Conservation (phyloP, 1,284 basidiomycete genomes). For the Rhodotorula sp. region DNA sequence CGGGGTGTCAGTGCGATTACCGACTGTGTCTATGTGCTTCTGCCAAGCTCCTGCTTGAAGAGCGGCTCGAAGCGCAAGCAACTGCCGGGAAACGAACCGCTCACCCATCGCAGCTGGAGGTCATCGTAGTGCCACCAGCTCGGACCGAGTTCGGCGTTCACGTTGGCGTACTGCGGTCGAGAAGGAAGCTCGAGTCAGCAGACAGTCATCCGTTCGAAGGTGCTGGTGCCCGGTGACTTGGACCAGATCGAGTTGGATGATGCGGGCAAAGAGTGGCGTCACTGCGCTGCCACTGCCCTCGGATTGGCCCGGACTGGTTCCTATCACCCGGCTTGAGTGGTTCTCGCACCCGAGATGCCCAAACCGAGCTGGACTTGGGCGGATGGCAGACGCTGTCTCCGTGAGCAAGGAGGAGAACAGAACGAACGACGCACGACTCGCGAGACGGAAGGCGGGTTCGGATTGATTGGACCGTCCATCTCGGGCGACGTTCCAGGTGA, state of each 20-base stretch:
- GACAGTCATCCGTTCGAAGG: background rate
- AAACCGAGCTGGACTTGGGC: too few relatives aligned
- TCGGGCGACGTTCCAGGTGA: background rate
- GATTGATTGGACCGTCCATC: background rate
- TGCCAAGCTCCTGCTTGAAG: too few relatives aligned
- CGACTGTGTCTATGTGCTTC: too few relatives aligned
- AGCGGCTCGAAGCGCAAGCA: too few relatives aligned
- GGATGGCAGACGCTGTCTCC: too few relatives aligned
- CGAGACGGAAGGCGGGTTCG: slow-evolving; percentile 2
- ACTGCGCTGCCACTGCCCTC: background rate
- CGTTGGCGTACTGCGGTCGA: slow-evolving; percentile 53
- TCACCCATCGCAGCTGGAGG: slow-evolving; percentile 85
- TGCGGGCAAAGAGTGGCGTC: background rate
- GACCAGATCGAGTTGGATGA: too few relatives aligned
- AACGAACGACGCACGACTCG: background rate
- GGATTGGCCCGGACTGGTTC: background rate
- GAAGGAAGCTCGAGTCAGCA: too few relatives aligned
- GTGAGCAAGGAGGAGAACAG: background rate
- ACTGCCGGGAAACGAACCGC: background rate
- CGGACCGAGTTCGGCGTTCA: slow-evolving; percentile 60
- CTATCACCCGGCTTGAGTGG: too few relatives aligned
- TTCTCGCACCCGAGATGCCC: too few relatives aligned
- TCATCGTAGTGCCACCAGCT: slow-evolving; percentile 72
- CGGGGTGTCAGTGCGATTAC: background rate
- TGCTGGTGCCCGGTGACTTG: background rate